Conservation (phyloP, 129 eudicot genomes). For the Pulicaria dysenterica region DNA sequence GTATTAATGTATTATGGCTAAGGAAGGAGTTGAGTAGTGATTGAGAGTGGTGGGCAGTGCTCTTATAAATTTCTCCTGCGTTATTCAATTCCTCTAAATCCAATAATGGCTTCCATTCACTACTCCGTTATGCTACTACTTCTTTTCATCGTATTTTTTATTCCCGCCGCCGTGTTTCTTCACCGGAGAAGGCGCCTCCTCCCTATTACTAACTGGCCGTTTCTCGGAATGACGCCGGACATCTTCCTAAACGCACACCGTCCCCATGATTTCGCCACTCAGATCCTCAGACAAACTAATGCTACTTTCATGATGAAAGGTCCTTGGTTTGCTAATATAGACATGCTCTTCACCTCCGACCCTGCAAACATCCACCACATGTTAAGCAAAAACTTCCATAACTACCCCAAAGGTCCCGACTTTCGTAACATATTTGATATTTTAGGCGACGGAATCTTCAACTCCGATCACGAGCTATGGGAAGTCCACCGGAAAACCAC, state of each 20-base stretch:
- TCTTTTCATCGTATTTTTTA: neutral
- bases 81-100: neutral
- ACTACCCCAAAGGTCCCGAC: constrained; percentile 55
- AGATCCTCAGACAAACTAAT: constrained; percentile 18
- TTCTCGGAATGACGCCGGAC: constrained; percentile 46
- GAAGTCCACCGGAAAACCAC: constrained; percentile 44
- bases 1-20: too few relatives aligned
- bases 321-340: constrained; percentile 48
- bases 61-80: neutral
- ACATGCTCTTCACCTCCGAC: constrained; percentile 43
- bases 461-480: constrained; percentile 47
- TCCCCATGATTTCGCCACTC: constrained; percentile 43
- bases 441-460: constrained; percentile 54
- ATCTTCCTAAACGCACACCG: constrained; percentile 41
- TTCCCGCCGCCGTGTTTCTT: neutral
- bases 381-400: constrained; percentile 43
- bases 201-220: constrained; percentile 48
- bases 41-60: too few relatives aligned
- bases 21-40: too few relatives aligned
- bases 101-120: constrained; percentile 11
- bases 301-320: constrained; percentile 47
- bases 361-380: constrained; percentile 61
- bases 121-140: constrained; percentile 8
- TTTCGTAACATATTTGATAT: constrained; percentile 46
- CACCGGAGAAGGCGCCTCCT: constrained; percentile 1